These are phyloP conservation scores for Fimicolochytrium jonesii DNA, from an alignment of 192 early-diverging fungal species.

Conservation along the genomic window DNA sequence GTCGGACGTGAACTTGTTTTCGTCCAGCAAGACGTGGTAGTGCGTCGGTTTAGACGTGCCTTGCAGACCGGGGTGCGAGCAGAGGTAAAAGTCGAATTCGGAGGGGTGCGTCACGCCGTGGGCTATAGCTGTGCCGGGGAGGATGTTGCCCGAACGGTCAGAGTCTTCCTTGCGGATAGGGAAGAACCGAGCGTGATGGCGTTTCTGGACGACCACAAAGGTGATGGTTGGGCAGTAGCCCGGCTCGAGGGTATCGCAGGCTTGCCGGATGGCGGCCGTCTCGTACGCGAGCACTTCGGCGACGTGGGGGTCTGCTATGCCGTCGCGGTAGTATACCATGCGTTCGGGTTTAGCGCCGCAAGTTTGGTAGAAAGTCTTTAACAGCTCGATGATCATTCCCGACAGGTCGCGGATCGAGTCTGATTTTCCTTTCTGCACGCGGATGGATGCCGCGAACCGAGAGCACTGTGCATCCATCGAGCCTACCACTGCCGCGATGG, in stretches of 20 bases:
- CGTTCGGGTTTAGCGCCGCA: slow-evolving; percentile 53
- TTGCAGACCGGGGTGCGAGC: slow-evolving; percentile 86
- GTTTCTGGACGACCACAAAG: slow-evolving; percentile 82
- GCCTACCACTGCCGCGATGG: slow-evolving; percentile 59
- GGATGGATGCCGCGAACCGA: slow-evolving; percentile 50
- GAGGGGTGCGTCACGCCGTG: slow-evolving; percentile 49
- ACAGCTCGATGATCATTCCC: slow-evolving; percentile 53
- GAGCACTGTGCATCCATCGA: slow-evolving; percentile 60
- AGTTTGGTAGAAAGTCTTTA: slow-evolving; percentile 54
- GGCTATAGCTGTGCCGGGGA: slow-evolving; percentile 58
- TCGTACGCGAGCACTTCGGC: slow-evolving; percentile 69
- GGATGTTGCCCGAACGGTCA: slow-evolving; percentile 51
- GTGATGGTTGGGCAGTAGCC: slow-evolving; percentile 77
- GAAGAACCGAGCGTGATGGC: slow-evolving; percentile 81
- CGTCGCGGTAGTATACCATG: slow-evolving; percentile 64
- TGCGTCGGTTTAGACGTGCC: slow-evolving; percentile 90
- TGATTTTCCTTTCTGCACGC: slow-evolving; percentile 44
- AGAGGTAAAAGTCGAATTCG: slow-evolving; percentile 68
- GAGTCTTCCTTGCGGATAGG: slow-evolving; percentile 52
- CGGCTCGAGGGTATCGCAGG: slow-evolving; percentile 57
- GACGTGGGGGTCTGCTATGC: slow-evolving; percentile 87
- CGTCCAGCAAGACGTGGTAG: slow-evolving; percentile 88
- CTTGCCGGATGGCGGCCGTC: slow-evolving; percentile 64
- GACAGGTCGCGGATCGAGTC: slow-evolving; percentile 51
- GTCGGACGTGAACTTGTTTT: slow-evolving; percentile 75